Conservation (phyloP, 768 basidiomycete genomes). For the Termitomyces sp. region DNA sequence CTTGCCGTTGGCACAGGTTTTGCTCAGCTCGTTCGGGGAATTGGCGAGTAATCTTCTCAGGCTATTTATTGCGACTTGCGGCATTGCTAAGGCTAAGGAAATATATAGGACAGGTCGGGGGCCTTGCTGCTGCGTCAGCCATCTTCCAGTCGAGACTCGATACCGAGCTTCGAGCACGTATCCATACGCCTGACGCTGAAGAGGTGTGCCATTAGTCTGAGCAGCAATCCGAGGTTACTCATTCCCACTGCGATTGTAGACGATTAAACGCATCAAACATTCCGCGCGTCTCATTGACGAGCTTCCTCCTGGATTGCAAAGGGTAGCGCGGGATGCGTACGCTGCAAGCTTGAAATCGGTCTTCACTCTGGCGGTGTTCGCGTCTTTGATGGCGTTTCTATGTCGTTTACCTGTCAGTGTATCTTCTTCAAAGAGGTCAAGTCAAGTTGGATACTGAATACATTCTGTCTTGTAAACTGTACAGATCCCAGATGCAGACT, state of each 20-base stretch:
- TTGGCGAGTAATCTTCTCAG: constrained; percentile 28
- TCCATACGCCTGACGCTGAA: constrained; percentile 35
- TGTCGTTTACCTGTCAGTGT: constrained; percentile 42
- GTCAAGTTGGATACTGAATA: not conserved
- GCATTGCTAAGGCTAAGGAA: not conserved
- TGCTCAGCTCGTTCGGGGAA: constrained; percentile 51
- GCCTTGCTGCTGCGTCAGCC: constrained; percentile 53
- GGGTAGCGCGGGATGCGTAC: constrained; percentile 49
- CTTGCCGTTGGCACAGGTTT: constrained; percentile 60
- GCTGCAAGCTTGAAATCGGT: constrained; percentile 44
- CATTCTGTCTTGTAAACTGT: not conserved
- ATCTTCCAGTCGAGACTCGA: constrained; percentile 51
- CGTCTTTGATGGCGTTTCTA: constrained; percentile 45
- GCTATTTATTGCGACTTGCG: not conserved
- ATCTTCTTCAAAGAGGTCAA: not conserved
- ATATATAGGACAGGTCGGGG: constrained; percentile 49
- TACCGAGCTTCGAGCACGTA: constrained; percentile 36
- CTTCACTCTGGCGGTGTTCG: constrained; percentile 45
- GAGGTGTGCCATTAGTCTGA: constrained; percentile 25
- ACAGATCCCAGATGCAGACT: constrained; percentile 18
- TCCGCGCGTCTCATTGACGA: constrained; percentile 41
- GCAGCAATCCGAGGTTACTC: not conserved
- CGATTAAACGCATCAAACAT: constrained; percentile 47
- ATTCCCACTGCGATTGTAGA: constrained; percentile 20
- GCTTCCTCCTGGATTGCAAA: constrained; percentile 42